Conservation (phyloP, 306 rosid species). For the Begonia fuchsioides region DNA sequence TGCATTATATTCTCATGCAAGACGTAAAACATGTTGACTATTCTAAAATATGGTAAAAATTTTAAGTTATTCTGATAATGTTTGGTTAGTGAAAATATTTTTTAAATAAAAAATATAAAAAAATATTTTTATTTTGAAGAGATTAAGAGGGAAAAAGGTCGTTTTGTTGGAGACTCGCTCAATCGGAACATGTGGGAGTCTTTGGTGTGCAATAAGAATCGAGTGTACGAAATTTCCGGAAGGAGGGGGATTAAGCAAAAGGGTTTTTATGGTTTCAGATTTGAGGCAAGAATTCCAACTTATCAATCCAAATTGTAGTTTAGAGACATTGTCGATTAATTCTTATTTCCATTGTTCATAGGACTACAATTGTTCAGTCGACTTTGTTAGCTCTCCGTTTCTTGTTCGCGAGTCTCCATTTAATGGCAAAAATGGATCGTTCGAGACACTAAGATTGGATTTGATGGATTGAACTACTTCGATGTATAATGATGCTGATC, state of each 20-base stretch:
- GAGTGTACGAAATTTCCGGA: constrained; percentile 70
- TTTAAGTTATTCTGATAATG: too few relatives aligned
- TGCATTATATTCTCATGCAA: too few relatives aligned
- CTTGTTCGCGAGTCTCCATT: constrained; percentile 68
- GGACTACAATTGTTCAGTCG: constrained; percentile 87
- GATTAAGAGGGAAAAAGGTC: constrained; percentile 56
- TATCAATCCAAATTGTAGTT: background rate
- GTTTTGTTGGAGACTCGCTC: constrained; percentile 90
- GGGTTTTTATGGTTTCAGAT: constrained; percentile 63
- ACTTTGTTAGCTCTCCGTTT: constrained; percentile 77
- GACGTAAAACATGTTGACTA: too few relatives aligned
- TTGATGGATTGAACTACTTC: constrained; percentile 64
- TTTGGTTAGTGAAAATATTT: too few relatives aligned
- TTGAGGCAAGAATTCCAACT: constrained; percentile 55
- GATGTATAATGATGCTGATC: constrained; percentile 61
- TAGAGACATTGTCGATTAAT: constrained; percentile 7
- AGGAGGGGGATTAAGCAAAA: constrained; percentile 67
- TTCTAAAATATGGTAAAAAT: too few relatives aligned
- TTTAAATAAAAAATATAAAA: too few relatives aligned
- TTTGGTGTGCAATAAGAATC: constrained; percentile 59
- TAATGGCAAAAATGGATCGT: constrained; percentile 33
- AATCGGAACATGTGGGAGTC: constrained; percentile 99
- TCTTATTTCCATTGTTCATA: constrained; percentile 15
- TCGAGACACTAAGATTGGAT: constrained; percentile 87
- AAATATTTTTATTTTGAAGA: too few relatives aligned